Base-by-base conservation (phyloP, 257 asterid species). In the Perilla frutescens region DNA sequence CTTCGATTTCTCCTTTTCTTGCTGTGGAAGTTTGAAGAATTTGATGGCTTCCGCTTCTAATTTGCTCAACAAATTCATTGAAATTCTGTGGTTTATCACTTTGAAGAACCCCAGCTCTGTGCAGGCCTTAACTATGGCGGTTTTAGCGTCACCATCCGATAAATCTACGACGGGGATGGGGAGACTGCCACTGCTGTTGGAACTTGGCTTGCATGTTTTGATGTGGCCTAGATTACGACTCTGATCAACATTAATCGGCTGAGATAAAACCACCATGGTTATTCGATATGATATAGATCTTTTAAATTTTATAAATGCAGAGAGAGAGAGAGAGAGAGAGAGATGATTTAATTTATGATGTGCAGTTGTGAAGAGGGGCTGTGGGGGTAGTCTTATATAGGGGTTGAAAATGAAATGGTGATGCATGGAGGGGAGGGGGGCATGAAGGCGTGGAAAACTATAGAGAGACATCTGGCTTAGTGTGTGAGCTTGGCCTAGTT, bases 41-140 rank as follows among this genome's bases (percentile, higher is more conserved):
- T 66, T 56, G 1, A 75, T 9, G 0, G 86, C 81, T 15, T 82
- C 86, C 0, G 26, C 56, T 32, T 87, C 91, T 10, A 87, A 14
- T 13, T 9, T 31, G 39, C 13, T 0, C 48, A 87, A 13, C 15
- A 81, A 71, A 53, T 82, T 86, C 77, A 73, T 51, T 6, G 82
- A 68, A 48, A 87, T 73, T 4, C 81, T 76, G 20, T 82, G 89
- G 49, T 84, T 87, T 66, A 56, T 51, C 3, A 75, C 74, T 14
- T 87, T 84, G 69, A 87, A 87, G 83, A 87, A 87, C 0, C 91
- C 91, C 0, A 73, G 74, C 9, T 83, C 83, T 4, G 37, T 58
- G 58, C 86, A 84, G 29, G 91, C 89, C 6, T 79, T 76, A 0
- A 81, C 90, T 1, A 85, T 71, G 32, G 49, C 75, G 6, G 65